A percentile compares a stretch with the other conserved stretches of the same genome.
These are phyloP conservation scores for Zygoascus sp. DNA, from an alignment of 1,139 yeast species.

Conservation along the genomic window DNA sequence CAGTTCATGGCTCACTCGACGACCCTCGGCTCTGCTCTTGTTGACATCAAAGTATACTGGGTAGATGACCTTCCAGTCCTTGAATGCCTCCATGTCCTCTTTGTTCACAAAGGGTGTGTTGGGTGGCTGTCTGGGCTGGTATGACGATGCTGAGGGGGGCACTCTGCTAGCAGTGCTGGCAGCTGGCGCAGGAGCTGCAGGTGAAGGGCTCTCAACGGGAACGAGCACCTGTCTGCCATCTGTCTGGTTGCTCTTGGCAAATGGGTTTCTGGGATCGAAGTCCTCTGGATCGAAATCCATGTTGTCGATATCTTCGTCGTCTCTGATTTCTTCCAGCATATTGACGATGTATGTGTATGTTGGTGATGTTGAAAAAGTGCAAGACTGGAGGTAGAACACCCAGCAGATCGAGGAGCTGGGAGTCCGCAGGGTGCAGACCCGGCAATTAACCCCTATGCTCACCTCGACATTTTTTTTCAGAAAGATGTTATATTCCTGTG, in stretches of 20 bases:
- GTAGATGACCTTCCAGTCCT: conserved; percentile 66
- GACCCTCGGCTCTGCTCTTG: conserved; percentile 74
- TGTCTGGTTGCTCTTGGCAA: conserved; percentile 28
- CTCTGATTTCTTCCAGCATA: conserved; percentile 63
- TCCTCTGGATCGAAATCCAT: conserved; percentile 91
- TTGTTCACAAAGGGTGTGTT: conserved; percentile 4
- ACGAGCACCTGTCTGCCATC: conserved; percentile 11
- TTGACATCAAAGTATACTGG: conserved; percentile 88
- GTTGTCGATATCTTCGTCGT: conserved; percentile 72
- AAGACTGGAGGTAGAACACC: too few relatives aligned
- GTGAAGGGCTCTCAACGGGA: conserved; percentile 5
- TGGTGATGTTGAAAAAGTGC: conserved; percentile 1
- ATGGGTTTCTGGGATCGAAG: conserved; percentile 60
- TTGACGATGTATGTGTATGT: neutral
- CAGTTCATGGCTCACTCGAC: conserved; percentile 60
- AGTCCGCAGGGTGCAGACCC: too few relatives aligned
- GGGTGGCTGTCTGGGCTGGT: neutral
- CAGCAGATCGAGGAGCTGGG: too few relatives aligned
- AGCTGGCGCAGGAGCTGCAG: neutral
- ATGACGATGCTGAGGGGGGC: neutral
- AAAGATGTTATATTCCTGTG: too few relatives aligned
- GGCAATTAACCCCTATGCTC: too few relatives aligned
- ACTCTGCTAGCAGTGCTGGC: neutral
- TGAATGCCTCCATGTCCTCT: conserved; percentile 53
- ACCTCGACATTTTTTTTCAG: too few relatives aligned